Evolutionary conservation across 140 eudicot species (phyloP), one percentile per base, ranked within the genome.

Genomic region (Ambrosia hybrid): DNA sequence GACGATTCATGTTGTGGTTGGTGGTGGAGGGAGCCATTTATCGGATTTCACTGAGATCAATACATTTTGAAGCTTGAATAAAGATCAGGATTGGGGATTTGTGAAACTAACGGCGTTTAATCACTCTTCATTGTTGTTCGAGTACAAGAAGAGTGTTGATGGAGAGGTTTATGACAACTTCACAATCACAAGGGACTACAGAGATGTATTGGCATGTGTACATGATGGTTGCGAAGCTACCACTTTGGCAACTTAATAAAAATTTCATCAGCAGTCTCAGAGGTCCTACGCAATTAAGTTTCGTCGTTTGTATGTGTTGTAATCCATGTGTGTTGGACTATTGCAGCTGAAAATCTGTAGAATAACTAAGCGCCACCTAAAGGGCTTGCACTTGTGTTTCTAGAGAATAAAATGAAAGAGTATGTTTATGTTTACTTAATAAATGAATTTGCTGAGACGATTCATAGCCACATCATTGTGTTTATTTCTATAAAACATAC

Each of bases 201-300:
- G 78, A 38, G 81, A 80, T 57, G 84, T 80, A 0, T 56, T 80
- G 78, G 84, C 84, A 9, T 80, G 84, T 55, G 81, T 75, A 41
- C 81, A 49, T 56, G 81, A 80, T 51, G 84, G 84, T 39, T 75
- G 84, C 75, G 81, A 75, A 71, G 57, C 84, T 62, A 75, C 74
- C 46, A 80, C 78, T 21, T 37, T 63, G 16, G 77, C 77, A 16
- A 4, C 15, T 6, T 68, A 74, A 3, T 11, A 58, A 14, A 58
- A 3, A 30, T 11, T 58, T 58, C 7, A 1, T n/a, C 7, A 26
- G 41, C 6, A 2, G 38, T 57, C 38, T 0, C 26, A 55, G 2
- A 56, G 10, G 9, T 58, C 41, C 65, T 26, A 57, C n/a, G 3
- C 26, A 46, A 46, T 1, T 1, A 46, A 46, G 10, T 45, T 45